A percentile compares a stretch with the other conserved stretches of the same genome.
Conservation (phyloP, 805 yeast genomes). For the Saccharomycopsis sp. region DNA sequence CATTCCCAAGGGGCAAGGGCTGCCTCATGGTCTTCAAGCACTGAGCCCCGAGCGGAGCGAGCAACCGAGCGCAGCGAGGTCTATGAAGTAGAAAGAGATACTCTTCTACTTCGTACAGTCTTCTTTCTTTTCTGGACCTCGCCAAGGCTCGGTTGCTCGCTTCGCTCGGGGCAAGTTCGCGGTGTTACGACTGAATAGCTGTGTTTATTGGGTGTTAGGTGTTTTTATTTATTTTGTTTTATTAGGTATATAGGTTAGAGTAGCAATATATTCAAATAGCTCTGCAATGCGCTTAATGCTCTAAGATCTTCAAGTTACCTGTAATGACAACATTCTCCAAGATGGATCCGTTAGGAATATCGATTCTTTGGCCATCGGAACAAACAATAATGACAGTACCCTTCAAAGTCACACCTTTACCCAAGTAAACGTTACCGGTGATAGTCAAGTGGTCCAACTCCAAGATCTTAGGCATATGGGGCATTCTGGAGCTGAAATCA, state of each 20-base stretch:
- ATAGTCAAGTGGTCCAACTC: constrained; percentile 96
- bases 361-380: constrained; percentile 93
- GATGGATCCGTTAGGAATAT: constrained; percentile 93
- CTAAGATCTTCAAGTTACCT: constrained; percentile 90
- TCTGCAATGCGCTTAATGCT: constrained; percentile 45
- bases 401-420: constrained; percentile 83
- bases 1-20: not conserved
- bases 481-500: constrained; percentile 81
- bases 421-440: constrained; percentile 91
- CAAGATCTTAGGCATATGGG: constrained; percentile 92
- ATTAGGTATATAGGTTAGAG: not conserved
- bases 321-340: constrained; percentile 96
- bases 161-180: too few species aligned
- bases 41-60: too few species aligned
- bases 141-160: too few species aligned
- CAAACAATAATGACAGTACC: constrained; percentile 98
- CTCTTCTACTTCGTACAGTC: too few species aligned
- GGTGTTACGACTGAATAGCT: too few species aligned
- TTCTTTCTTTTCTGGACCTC: too few species aligned
- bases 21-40: too few species aligned
- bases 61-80: too few species aligned
- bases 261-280: not conserved
- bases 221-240: not conserved
- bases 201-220: too few species aligned
- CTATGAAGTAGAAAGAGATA: too few species aligned